Base-by-base conservation (phyloP, 2,329 filamentous ascomycete genomes). In the Ascochyta pisi region DNA sequence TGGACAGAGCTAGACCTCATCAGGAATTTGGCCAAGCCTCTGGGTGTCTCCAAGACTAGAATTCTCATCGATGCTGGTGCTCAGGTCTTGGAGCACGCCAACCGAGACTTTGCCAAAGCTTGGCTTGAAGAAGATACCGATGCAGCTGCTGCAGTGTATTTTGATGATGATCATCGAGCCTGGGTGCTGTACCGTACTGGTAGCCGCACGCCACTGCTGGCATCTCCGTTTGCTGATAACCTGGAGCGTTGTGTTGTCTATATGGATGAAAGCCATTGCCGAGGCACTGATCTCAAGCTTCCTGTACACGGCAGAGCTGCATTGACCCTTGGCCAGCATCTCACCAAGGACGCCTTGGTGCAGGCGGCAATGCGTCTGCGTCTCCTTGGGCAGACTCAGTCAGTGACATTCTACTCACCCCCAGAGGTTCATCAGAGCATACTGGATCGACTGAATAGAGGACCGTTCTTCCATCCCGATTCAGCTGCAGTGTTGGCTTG, bases 331-430 rank as follows among this genome's bases (percentile, higher is more conserved):
- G 83, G 82, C 0, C 75, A 84, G 0, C 78, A 81, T 1, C 81
- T 85, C 49, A 86, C 83, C 0, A 88, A 89, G 55, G 86, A 88
- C 51, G 79, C 84, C 8, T 81, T 83, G 0, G 84, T 87, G 0
- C 86, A 89, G 84, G 87, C 86, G 49, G 86, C 86, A 0, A 89
- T 90, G 86, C 76, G 87, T 55, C 70, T 90, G 0, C 79, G 88
- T 1, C 83, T 88, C 41, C 75, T 90, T 0, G 81, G 75, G 0
- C 78, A 77, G 2, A 83, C 83, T 0, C 86, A 89, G 52, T 83
- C 82, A 0, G 68, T 89, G 0, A 71, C 74, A 0, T 83, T 82
- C 44, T 79, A 86, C 19, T 80, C 82, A 0, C 84, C 86, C 0
- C 83, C 82, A 0, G 86, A 89, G 63, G 86, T 89, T 0, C 79